Evolutionary conservation across 116 monocot species (phyloP).

Genomic region (Cymodocea nodosa): DNA sequence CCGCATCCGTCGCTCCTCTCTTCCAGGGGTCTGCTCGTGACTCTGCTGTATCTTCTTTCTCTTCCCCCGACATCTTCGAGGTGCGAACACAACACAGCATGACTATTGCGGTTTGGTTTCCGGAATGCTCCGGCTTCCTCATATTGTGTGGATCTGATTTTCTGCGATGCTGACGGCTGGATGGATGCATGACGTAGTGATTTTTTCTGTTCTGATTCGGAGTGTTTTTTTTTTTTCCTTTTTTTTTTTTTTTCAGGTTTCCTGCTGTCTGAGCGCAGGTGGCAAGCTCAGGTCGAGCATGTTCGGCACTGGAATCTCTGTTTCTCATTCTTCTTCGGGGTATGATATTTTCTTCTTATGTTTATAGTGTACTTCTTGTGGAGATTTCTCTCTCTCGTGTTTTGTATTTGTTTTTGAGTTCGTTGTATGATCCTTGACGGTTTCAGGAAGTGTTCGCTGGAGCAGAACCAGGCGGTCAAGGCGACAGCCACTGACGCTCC

Average conservation of each 20-base stretch:
- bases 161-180: too few species aligned
- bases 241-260: too few species aligned
- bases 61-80: conserved; percentile 4
- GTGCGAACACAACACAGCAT: neutral
- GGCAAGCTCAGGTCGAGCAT: neutral
- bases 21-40: neutral
- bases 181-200: too few species aligned
- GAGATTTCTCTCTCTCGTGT: neutral
- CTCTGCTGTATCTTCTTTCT: neutral
- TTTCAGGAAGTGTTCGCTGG: conserved; percentile 7
- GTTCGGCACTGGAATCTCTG: neutral
- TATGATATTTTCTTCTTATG: neutral
- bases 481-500: conserved; percentile 21
- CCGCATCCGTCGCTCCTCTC: neutral
- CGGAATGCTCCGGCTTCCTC: neutral
- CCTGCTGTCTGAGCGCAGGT: too few species aligned
- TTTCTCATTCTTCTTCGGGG: neutral
- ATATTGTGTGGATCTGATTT: too few species aligned
- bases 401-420: neutral
- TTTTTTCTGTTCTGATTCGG: too few species aligned
- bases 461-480: conserved; percentile 7
- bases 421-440: neutral
- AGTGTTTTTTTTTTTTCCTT: too few species aligned
- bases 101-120: neutral
- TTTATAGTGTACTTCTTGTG: too few species aligned